Conservation (phyloP, 345 rosid genomes). For the Firmiana major region DNA sequence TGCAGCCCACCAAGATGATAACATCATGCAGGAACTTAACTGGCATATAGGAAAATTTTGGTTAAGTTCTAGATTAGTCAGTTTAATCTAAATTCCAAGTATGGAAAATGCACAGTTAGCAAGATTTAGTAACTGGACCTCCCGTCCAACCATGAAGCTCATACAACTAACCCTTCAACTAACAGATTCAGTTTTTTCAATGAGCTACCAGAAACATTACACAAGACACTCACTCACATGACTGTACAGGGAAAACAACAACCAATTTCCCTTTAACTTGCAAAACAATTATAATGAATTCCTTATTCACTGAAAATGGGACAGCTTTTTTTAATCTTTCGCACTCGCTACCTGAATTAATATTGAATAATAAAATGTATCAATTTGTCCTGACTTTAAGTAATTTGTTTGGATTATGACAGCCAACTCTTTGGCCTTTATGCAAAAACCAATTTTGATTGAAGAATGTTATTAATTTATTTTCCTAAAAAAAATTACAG, state of each 20-base stretch:
- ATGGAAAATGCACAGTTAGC: neutral
- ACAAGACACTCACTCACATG: neutral
- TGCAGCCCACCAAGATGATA: neutral
- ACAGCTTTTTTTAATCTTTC: neutral
- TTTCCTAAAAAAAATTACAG: neutral
- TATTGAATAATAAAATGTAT: neutral
- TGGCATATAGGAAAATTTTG: neutral
- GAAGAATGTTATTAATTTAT: neutral
- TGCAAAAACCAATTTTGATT: neutral
- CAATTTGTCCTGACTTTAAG: neutral
- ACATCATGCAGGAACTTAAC: too few relatives aligned
- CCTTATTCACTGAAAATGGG: neutral
- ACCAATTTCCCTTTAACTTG: neutral
- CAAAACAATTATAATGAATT: neutral
- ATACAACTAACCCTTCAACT: neutral
- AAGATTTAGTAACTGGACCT: neutral
- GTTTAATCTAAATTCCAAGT: neutral
- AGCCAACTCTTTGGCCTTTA: neutral
- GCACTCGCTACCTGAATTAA: neutral
- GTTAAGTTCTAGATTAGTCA: neutral
- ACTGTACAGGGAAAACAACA: neutral
- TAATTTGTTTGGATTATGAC: neutral
- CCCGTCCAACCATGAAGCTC: constrained; percentile 9
- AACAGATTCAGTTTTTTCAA: neutral
- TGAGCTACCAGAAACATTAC: neutral